phyloP scores from a whole-genome alignment of 257 asterid genomes.

The Solanum gandarillasii region DNA sequence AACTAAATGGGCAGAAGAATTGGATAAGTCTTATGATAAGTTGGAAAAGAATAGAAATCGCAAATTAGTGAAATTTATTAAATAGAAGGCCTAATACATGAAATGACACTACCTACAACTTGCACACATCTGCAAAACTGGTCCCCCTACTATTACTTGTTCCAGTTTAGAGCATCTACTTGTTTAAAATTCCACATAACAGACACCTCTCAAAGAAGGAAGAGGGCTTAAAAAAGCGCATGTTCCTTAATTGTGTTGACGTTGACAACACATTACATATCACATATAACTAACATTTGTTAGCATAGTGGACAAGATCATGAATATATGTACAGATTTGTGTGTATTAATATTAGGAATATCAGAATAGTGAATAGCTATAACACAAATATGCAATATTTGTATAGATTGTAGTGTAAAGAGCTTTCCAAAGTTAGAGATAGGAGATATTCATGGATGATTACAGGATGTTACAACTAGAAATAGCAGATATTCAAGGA shows the following conservation, averaged over 20 bases:
- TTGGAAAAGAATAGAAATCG: background rate
- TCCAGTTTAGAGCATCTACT: background rate
- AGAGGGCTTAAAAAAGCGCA: background rate
- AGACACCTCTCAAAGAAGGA: background rate
- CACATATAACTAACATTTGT: background rate
- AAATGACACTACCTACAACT: background rate
- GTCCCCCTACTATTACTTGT: background rate
- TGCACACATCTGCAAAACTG: background rate
- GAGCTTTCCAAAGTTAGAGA: background rate
- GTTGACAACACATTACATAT: background rate
- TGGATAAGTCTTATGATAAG: background rate
- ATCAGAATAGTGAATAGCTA: background rate
- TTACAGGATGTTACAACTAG: background rate
- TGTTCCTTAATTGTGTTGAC: background rate
- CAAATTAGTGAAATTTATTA: background rate
- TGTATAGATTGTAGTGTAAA: background rate
- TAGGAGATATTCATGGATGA: background rate
- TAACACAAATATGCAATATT: background rate
- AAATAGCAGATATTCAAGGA: background rate
- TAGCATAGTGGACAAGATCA: background rate
- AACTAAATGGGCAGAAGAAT: background rate
- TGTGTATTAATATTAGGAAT: background rate
- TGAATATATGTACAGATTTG: background rate
- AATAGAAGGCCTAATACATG: background rate
- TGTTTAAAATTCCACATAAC: background rate